Evolutionary conservation across 2,329 filamentous ascomycete genomes (phyloP), one percentile per base, ranked within the genome.

Genomic region (Aspergillus versicolor): DNA sequence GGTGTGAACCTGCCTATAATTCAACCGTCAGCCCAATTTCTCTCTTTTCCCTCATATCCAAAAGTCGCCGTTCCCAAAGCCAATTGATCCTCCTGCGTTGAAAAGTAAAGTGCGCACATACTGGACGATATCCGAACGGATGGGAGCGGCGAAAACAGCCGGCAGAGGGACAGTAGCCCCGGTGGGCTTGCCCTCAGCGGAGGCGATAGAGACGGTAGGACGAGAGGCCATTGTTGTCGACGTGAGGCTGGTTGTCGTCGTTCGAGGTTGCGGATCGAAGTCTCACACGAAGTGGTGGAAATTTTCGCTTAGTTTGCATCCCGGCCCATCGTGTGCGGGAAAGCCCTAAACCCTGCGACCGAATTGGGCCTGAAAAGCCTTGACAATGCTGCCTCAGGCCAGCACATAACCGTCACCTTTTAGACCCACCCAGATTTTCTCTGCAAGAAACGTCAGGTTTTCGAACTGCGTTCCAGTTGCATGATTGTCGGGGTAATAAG

Each of bases 101-200:
- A 42, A 42, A 30, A 46, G 42, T 41, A 53, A 44, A 48, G 47
- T 42, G 52, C 21, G 55, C 58, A 70, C 89, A 81, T 92, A 89
- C 87, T 97, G 93, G 78, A 99, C 94, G 79, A 99, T 96, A 83
- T 99, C 94, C 75, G 92, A 90, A 80, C 94, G 93, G 86, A 99
- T 97, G 72, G 94, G 94, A 73, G 90, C 87, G 81, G 87, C 87
- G 90, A 99, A 99, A 84, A 99, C 93, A 82, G 91, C 88, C 77
- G 95, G 94, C 74, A 97, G 88, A 79, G 94, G 86, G 81, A 92
- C 87, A 77, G 92, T 93, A 79, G 89, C 86, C 79, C 90, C 90
- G 81, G 88, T 90, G 82, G 91, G 84, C 84, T 89, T 85, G 84
- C 94, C 94, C 88, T 97, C 92, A 82, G 91, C 92, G 82, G 89